phyloP scores from a whole-genome alignment of 768 basidiomycete genomes.

The Boletus subcaerulescens region DNA sequence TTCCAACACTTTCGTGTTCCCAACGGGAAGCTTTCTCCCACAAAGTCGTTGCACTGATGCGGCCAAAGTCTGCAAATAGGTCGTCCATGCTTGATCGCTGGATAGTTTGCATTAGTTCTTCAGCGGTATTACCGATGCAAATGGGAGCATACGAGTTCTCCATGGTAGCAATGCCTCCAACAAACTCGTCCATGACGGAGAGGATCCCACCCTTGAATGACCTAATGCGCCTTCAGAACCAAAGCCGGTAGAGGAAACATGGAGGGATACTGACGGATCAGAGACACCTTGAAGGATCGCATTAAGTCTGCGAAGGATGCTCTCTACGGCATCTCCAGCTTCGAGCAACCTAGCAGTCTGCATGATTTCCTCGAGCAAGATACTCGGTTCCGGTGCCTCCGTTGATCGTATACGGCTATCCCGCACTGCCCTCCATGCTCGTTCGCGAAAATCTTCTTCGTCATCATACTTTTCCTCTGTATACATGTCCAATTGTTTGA shows the following conservation, averaged over 20 bases:
- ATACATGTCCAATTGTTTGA: slow-evolving; percentile 80
- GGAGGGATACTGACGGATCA: slow-evolving; percentile 49
- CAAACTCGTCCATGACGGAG: slow-evolving; percentile 59
- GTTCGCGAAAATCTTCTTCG: slow-evolving; percentile 78
- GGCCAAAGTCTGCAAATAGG: slow-evolving; percentile 58
- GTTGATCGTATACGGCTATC: slow-evolving; percentile 19
- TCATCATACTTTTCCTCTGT: slow-evolving; percentile 90
- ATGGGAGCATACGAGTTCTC: slow-evolving; percentile 56
- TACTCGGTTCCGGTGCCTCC: slow-evolving; percentile 47
- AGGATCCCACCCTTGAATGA: slow-evolving; percentile 59
- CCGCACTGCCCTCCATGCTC: slow-evolving; percentile 40
- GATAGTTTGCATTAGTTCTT: slow-evolving; percentile 16
- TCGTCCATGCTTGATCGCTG: slow-evolving; percentile 66
- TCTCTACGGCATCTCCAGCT: slow-evolving; percentile 41
- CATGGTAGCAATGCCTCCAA: slow-evolving; percentile 55
- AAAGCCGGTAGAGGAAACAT: background rate
- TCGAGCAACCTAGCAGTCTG: slow-evolving; percentile 48
- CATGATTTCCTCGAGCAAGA: slow-evolving; percentile 59
- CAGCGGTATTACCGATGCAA: background rate
- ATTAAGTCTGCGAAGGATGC: slow-evolving; percentile 55
- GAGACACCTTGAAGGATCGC: slow-evolving; percentile 56
- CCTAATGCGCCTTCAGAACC: slow-evolving; percentile 35
- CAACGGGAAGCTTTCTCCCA: slow-evolving; percentile 58
- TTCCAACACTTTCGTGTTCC: slow-evolving; percentile 41
- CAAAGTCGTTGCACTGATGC: slow-evolving; percentile 64